These are phyloP conservation scores for Pseudozyma sp. DNA, from an alignment of 1,284 basidiomycete species.

Conservation along the genomic window DNA sequence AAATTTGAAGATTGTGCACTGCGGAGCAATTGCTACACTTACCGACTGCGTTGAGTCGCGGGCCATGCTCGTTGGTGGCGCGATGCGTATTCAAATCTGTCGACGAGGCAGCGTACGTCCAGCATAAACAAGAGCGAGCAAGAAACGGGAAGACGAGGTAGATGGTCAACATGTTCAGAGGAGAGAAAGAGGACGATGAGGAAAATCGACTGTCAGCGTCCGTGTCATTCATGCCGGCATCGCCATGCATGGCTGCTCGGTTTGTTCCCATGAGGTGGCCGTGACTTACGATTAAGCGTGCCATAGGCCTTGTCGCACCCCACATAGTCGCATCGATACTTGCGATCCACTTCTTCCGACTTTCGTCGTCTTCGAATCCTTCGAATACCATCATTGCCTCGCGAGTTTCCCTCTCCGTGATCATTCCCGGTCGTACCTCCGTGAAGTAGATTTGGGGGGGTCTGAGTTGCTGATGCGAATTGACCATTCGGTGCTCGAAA, in stretches of 20 bases:
- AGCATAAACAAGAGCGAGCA: background rate
- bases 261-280: background rate
- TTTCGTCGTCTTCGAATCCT: constrained; percentile 54
- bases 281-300: constrained; percentile 77
- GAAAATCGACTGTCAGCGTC: background rate
- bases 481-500: constrained; percentile 45
- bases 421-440: background rate
- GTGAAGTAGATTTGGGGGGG: background rate
- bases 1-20: too few species aligned
- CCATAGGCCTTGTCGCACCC: constrained; percentile 86
- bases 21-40: constrained; percentile 2
- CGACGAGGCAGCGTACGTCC: background rate
- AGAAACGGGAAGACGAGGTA: background rate
- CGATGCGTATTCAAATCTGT: constrained; percentile 53
- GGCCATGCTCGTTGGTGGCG: constrained; percentile 39
- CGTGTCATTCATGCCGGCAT: background rate
- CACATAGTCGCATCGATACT: constrained; percentile 84
- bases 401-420: constrained; percentile 5
- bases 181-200: background rate
- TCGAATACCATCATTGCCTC: constrained; percentile 18
- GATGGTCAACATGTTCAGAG: background rate
- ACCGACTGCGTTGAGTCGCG: constrained; percentile 48
- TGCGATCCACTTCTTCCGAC: constrained; percentile 77
- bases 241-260: constrained; percentile 9
- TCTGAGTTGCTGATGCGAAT: constrained; percentile 38